Base-by-base conservation (phyloP, 495 filamentous ascomycete genomes). In the Neurospora pannonica region DNA sequence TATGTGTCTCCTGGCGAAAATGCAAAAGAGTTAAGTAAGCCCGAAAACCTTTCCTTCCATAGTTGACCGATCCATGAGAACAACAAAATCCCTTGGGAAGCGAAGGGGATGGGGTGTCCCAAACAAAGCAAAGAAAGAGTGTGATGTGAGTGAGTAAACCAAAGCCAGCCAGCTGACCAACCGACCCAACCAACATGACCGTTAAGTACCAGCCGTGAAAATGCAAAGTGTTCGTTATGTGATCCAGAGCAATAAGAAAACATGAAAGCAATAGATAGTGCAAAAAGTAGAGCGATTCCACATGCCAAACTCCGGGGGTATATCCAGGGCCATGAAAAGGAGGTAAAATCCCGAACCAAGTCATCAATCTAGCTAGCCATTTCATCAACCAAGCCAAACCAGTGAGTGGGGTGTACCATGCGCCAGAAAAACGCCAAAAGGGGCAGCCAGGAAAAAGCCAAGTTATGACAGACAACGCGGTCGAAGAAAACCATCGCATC, bases 401-500 rank as follows among this genome's bases (percentile, higher is more conserved):
- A 67, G 13, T 67, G 54, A 67, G 15, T 67, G 15, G 54, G 5
- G 28, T 67, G 54, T 67, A 34, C 54, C 54, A 67, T 67, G 54
- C 48, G 71, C 36, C 37, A 71, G 54, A 36, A 71, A 71, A 74
- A 71, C 71, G 17, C 70, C 46, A 37, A 36, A 38, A 5, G 13
- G 21, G 42, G 31, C 70, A 71, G 13, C 34, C 21, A 6, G 19
- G 28, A 39, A 62, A 39, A 67, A 34, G 28, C 67, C 9, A 71
- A 34, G 34, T 72, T 39, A 71, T 40, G 24, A 71, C 28, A 72
- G 31, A 62, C 73, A 71, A 69, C 60, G 54, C 69, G 75, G 11
- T 34, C 74, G 74, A 69, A 71, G 71, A 11, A 71, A 75, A 48
- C 74, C 74, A 73, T 40, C 69, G 31, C 38, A 17, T 48, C 70